A percentile compares a stretch with the other conserved stretches of the same genome.
Conservation (phyloP, 2,329 filamentous ascomycete genomes). For the Alternaria gansuensis region DNA sequence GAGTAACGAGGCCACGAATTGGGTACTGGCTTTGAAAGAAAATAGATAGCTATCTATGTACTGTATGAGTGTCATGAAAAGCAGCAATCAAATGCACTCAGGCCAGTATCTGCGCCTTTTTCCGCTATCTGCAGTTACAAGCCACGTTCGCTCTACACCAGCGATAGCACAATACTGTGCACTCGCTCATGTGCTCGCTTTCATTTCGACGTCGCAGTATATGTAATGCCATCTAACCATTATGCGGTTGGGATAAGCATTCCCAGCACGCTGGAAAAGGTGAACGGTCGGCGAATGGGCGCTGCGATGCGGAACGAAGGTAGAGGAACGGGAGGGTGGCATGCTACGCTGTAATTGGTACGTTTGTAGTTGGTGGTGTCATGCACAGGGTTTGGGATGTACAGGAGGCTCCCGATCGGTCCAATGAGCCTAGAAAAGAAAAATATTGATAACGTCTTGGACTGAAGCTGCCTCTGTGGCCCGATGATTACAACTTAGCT, state of each 20-base stretch:
- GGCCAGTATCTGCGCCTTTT: background rate
- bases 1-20: background rate
- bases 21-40: background rate
- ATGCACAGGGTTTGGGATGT: background rate
- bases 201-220: background rate
- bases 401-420: background rate
- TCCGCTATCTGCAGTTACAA: background rate
- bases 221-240: background rate
- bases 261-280: background rate
- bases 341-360: constrained; percentile 1
- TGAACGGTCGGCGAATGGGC: background rate
- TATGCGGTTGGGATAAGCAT: constrained; percentile 1
- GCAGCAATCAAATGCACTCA: background rate
- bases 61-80: background rate
- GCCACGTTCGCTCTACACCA: too few species aligned
- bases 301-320: background rate
- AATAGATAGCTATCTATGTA: background rate
- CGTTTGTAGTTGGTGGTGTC: background rate
- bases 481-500: background rate
- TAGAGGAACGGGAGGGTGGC: background rate
- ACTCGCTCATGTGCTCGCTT: background rate
- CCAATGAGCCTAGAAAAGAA: background rate
- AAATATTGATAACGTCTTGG: background rate
- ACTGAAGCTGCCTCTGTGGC: background rate
- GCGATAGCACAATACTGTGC: background rate